Evolutionary conservation across 768 basidiomycete species (phyloP), one percentile per base, ranked within the genome.

Genomic region (Chalciporus chontae): DNA sequence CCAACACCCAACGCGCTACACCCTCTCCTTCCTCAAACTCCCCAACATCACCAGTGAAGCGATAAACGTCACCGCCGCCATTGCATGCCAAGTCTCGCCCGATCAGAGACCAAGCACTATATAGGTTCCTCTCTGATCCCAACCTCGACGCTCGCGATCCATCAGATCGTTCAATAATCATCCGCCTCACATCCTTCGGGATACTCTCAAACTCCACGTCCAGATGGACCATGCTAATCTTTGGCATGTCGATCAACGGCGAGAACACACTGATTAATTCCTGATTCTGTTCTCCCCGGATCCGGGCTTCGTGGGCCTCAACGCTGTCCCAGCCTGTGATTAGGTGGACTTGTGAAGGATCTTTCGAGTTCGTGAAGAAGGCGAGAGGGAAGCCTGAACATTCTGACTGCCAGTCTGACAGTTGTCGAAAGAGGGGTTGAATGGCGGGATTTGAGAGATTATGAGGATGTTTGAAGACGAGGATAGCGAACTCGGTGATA

Each of bases 271-370:
- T 46, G 36, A 76, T 52, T 19, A 77, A 55, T 29, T 59, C 66
- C 52, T 74, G 69, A 45, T 77, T 77, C 45, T 58, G 56, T 3
- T 70, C 64, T 47, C 72, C 73, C 5, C 51, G 54, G 15, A 77
- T 72, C 73, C 75, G 79, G 32, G 63, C 61, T 23, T 68, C 53
- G 55, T 79, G 77, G 8, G 71, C 69, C 10, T 51, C 56, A 19
- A 73, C 70, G 49, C 68, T 67, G 45, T 60, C 36, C 78, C 78
- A 80, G 10, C 77, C 76, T 0, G 75, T 71, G 26, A 77, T 57
- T 23, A 79, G 53, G 56, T 73, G 71, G 3, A 77, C 47, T 23
- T 59, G 48, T 6, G 47, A 38, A 1, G 64, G 45, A 24, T 63
- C 56, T 2, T 50, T 43, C 18, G 48, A 32, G 34, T 50, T 45